These are phyloP conservation scores for Fraxinus greggii DNA, from an alignment of 305 asterid genomes.

Conservation along the genomic window DNA sequence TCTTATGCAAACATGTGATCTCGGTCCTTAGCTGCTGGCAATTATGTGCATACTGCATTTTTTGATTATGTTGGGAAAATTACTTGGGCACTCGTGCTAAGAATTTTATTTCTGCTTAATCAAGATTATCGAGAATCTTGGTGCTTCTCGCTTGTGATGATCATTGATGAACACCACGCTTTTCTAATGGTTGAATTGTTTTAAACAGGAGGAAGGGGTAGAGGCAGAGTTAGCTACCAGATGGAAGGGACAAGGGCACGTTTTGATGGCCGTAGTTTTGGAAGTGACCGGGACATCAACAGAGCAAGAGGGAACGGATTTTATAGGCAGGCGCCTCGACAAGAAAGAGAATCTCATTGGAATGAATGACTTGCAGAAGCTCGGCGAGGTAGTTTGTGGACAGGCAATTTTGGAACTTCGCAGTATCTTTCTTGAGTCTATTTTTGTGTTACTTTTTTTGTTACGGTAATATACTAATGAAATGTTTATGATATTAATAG, in stretches of 20 bases:
- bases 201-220: constrained; percentile 69
- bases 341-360: constrained; percentile 38
- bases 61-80: neutral
- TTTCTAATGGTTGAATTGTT: constrained; percentile 17
- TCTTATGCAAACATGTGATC: neutral
- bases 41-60: neutral
- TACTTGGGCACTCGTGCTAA: neutral
- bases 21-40: neutral
- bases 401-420: constrained; percentile 39
- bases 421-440: neutral
- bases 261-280: constrained; percentile 55
- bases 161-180: neutral
- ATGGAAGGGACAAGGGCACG: constrained; percentile 65
- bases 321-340: constrained; percentile 50
- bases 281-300: constrained; percentile 49
- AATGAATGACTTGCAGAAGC: constrained; percentile 33
- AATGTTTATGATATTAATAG: neutral
- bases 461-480: neutral
- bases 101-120: neutral
- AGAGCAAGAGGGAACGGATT: constrained; percentile 61
- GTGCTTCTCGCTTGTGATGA: neutral
- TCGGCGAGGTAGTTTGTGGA: constrained; percentile 1
- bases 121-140: neutral
- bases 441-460: neutral
- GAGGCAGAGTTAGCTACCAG: constrained; percentile 65